Conservation (phyloP, 805 yeast genomes). For the Schwanniomyces vanrijiae region DNA sequence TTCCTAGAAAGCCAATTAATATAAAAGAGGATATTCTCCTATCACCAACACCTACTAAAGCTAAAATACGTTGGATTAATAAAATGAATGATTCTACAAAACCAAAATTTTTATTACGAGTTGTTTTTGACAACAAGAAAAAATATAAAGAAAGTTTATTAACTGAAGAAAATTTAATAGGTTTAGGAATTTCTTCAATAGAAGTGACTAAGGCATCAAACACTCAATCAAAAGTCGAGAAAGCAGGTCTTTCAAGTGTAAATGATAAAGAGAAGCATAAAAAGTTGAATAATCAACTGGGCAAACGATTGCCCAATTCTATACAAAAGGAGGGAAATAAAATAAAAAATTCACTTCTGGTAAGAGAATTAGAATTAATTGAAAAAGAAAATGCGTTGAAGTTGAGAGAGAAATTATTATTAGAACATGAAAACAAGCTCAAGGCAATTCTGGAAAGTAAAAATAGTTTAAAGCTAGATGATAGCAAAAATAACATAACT, state of each 20-base stretch:
- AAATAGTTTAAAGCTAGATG: neutral
- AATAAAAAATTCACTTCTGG: neutral
- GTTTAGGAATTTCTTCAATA: slow-evolving; percentile 10
- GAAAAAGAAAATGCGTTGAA: neutral
- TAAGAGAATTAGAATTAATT: neutral
- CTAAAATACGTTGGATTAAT: slow-evolving; percentile 27
- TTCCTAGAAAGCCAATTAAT: slow-evolving; percentile 1
- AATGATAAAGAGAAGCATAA: slow-evolving; percentile 5
- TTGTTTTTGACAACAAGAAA: slow-evolving; percentile 18
- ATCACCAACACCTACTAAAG: neutral
- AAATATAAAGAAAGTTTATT: slow-evolving; percentile 13
- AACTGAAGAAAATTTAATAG: slow-evolving; percentile 8
- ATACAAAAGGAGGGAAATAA: neutral
- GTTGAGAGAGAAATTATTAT: neutral
- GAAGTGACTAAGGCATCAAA: slow-evolving; percentile 1
- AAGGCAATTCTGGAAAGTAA: neutral
- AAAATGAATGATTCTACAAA: slow-evolving; percentile 18
- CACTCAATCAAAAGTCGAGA: slow-evolving; percentile 1
- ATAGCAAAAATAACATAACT: neutral
- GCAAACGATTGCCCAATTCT: neutral
- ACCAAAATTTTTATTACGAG: slow-evolving; percentile 25
- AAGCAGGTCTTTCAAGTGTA: neutral
- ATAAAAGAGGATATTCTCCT: neutral
- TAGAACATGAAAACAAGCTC: neutral
- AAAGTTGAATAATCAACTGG: slow-evolving; percentile 5